phyloP scores from a whole-genome alignment of 2,329 filamentous ascomycete genomes.

The Fusarium sp. region DNA sequence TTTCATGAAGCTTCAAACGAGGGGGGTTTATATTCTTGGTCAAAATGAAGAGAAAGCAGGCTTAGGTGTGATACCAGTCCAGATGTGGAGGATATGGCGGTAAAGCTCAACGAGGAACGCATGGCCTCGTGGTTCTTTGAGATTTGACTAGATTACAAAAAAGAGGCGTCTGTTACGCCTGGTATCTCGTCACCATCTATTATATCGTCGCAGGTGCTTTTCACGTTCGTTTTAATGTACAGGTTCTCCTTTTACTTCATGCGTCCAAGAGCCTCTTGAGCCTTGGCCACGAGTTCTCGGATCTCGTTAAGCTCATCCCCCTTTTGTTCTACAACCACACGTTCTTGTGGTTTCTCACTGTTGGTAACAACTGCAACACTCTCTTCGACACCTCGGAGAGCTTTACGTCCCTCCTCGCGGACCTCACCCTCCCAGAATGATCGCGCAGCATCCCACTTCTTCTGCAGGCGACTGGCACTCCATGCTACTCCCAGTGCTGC shows the following conservation, averaged over 20 bases:
- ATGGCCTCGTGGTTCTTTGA: conserved; percentile 27
- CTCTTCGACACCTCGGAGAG: conserved; percentile 66
- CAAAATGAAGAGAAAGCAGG: conserved; percentile 30
- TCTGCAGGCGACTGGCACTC: conserved; percentile 69
- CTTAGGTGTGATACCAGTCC: conserved; percentile 47
- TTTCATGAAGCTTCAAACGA: conserved; percentile 29
- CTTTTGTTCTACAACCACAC: conserved; percentile 34
- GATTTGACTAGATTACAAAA: conserved; percentile 48
- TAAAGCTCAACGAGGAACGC: conserved; percentile 16
- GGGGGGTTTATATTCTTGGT: conserved; percentile 9
- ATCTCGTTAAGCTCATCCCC: conserved; percentile 54
- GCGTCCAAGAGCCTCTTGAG: conserved; percentile 59
- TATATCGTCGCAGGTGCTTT: conserved; percentile 15
- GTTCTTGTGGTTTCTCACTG: conserved; percentile 40
- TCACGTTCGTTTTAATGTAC: conserved; percentile 39
- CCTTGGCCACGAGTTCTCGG: conserved; percentile 59
- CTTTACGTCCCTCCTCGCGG: conserved; percentile 73
- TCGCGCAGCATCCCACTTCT: conserved; percentile 70
- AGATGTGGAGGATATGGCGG: conserved; percentile 39
- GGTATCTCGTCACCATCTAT: conserved; percentile 45
- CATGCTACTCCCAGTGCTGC: conserved; percentile 70
- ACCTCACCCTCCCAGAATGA: conserved; percentile 73
- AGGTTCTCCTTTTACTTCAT: conserved; percentile 55
- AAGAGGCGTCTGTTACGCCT: conserved; percentile 44
- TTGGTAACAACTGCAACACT: conserved; percentile 62